Percentiles rank a stretch among this genome's conserved stretches.
These are phyloP conservation scores for Ustilago shanxiensis DNA, from an alignment of 1,284 basidiomycete genomes.

Conservation along the genomic window DNA sequence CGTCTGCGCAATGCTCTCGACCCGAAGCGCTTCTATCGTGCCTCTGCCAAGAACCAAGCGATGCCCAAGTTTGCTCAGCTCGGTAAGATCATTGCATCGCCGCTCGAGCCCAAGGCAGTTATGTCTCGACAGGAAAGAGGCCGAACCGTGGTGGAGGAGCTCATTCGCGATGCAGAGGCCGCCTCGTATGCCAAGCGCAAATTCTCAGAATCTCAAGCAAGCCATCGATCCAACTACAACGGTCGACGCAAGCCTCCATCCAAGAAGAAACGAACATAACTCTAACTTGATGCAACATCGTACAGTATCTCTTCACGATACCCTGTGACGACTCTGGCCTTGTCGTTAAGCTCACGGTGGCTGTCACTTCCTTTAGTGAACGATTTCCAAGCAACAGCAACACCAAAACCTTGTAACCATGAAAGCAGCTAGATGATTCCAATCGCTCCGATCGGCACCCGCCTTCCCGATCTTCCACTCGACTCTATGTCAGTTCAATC, in stretches of 20 bases:
- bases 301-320: constrained; percentile 14
- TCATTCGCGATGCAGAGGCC: constrained; percentile 87
- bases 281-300: not conserved
- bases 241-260: constrained; percentile 40
- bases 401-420: too few relatives aligned
- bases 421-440: not conserved
- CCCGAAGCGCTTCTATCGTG: constrained; percentile 94
- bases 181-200: constrained; percentile 92
- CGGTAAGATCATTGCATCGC: constrained; percentile 85
- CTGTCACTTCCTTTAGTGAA: too few relatives aligned
- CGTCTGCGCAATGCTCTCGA: constrained; percentile 91
- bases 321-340: not conserved
- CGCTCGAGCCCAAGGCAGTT: constrained; percentile 80
- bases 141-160: constrained; percentile 85
- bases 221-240: constrained; percentile 43
- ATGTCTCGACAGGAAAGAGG: constrained; percentile 81
- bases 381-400: too few relatives aligned
- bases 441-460: not conserved
- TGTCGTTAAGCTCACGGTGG: too few relatives aligned
- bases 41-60: constrained; percentile 81
- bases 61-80: constrained; percentile 81
- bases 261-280: constrained; percentile 40
- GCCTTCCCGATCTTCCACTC: not conserved
- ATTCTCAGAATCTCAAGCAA: constrained; percentile 77
- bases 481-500: not conserved